Evolutionary conservation across 2,329 filamentous ascomycete species (phyloP), one percentile per base, ranked within the genome.

Genomic region (Cercospora sp.): DNA sequence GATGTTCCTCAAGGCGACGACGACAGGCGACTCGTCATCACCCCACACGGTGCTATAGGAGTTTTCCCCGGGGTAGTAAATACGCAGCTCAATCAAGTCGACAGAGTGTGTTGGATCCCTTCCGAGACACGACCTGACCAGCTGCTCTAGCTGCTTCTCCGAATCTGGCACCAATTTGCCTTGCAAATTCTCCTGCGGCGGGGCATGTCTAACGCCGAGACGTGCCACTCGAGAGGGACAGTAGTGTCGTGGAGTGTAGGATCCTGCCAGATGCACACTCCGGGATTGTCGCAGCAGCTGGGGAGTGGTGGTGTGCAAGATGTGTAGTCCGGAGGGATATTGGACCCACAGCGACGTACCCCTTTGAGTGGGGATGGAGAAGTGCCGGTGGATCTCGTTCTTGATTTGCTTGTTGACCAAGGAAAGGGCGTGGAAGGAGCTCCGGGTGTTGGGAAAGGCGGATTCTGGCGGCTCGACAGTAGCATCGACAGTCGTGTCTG

Each of bases 271-370:
- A 68, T 81, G 79, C 10, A 83, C 73, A 65, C 75, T 79, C 40
- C 76, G 76, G 13, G 79, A 79, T 62, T 81, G 80, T n/a, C 74
- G 75, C 9, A 82, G 73, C 8, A 83, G 76, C 40, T 77, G 75
- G 3, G 81, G 81, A 51, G 80, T 80, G 13, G 77, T 67, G 30
- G 71, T 76, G 67, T 78, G 78, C 76, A 81, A 57, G 64, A 81
- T 66, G 72, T 82, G 61, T 71, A 84, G 72, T 60, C 81, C 78
- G 59, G 80, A 71, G 0, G 81, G 79, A 69, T 82, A 80, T 8
- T 77, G 73, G 60, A 83, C 71, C 70, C 80, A 80, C 20, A 82
- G 73, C 63, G 82, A 81, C 63, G 82, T 75, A 36, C 66, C 74
- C 68, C 70, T 67, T 30, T 74, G 71, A 10, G 72, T 66, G 26